Evolutionary conservation across 805 yeast genomes (phyloP).

Genomic region (Metschnikowia sp.): DNA sequence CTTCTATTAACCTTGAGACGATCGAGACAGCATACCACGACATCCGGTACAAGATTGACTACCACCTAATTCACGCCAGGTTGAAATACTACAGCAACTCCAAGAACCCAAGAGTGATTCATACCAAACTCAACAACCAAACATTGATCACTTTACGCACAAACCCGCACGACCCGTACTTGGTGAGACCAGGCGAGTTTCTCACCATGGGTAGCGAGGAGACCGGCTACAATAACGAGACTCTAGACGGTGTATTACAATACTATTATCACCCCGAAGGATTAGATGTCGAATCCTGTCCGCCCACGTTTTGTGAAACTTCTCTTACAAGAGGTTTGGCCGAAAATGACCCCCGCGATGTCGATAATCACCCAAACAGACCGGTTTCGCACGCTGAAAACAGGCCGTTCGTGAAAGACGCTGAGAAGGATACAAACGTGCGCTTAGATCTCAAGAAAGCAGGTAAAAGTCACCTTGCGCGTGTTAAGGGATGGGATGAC

Average conservation of each 20-base stretch:
- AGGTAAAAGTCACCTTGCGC: background rate
- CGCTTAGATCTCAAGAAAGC: too few relatives aligned
- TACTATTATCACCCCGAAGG: slow-evolving; percentile 9
- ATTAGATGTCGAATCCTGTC: slow-evolving; percentile 9
- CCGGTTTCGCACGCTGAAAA: background rate
- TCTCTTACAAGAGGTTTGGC: too few relatives aligned
- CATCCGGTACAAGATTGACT: slow-evolving; percentile 31
- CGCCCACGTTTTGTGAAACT: slow-evolving; percentile 2
- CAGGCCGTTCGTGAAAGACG: background rate
- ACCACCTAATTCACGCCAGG: slow-evolving; percentile 31
- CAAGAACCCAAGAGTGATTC: slow-evolving; percentile 36
- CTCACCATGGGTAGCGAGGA: slow-evolving; percentile 18
- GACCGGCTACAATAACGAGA: slow-evolving; percentile 8
- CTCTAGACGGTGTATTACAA: slow-evolving; percentile 11
- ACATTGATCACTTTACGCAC: slow-evolving; percentile 39
- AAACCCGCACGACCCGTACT: slow-evolving; percentile 30
- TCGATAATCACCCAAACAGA: too few relatives aligned
- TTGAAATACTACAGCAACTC: slow-evolving; percentile 38
- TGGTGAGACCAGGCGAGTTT: slow-evolving; percentile 31
- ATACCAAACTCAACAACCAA: slow-evolving; percentile 30
- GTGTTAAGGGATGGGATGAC: background rate
- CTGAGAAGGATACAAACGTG: background rate
- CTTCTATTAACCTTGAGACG: slow-evolving; percentile 10
- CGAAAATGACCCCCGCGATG: too few relatives aligned
- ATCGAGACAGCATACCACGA: slow-evolving; percentile 20